Base-by-base conservation (phyloP, 768 basidiomycete species). In the Boletus bicolor region DNA sequence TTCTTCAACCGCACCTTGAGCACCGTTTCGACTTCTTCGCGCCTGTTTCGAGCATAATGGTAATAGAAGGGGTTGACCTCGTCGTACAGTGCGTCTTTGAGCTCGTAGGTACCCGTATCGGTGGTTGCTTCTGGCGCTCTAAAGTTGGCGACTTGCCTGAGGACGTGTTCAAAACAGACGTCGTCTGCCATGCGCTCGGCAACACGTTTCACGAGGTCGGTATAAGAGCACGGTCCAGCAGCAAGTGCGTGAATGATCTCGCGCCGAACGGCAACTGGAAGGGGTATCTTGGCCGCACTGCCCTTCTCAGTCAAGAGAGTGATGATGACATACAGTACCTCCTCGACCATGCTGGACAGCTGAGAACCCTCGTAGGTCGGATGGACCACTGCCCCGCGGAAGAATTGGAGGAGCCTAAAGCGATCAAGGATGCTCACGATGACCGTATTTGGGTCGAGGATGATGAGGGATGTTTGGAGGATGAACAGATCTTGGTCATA, bases 41-140 rank as follows among this genome's bases (percentile, higher is more conserved):
- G 82, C 62, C 92, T 87, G 73, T 98, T 98, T 39, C 95, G 81
- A 15, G 91, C 88, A 69, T 97, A 98, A 67, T 98, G 95, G 67
- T 89, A 91, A 76, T 95, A 97, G 74, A 94, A 97, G 0, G 95
- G 94, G 64, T 98, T 90, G 59, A 98, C 89, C 59, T 97, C 90
- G 57, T 86, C 87, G 69, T 84, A 93, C 19, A 76, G 78, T 62
- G 88, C 89, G 44, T 92, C 84, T 68, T 86, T 89, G 51, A 98
- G 82, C 57, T 94, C 87, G 72, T 98, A 98, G n/a, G 83, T 73
- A 0, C 97, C 96, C 0, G 79, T 80, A 61, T 96, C 94, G 2
- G 85, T 76, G 1, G 83, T 83, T 0, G 81, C 80, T 65, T 91
- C 91, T 0, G 96, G 95, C 2, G 86, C 74, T 45, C 83, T 83